Evolutionary conservation across 371 early-diverging fungal species (phyloP), one percentile per base, ranked within the genome.

Genomic region (Saksenaea oblongispora): DNA sequence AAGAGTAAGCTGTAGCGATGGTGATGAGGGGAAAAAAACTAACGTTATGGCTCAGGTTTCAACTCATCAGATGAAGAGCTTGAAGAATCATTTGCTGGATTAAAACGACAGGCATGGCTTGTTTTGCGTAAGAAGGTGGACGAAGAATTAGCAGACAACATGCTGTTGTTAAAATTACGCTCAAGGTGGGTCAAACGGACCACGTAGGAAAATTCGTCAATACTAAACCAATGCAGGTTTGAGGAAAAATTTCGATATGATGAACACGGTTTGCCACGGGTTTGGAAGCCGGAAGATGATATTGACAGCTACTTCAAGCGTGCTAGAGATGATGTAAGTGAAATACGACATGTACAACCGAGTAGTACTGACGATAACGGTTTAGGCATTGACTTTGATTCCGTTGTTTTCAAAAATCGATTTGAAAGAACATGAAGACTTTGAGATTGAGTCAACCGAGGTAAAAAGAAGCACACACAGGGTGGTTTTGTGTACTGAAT

Each of bases 221-320:
- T 28, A 10, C 37, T 13, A 55, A 62, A 17, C 4, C 9, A 26
- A 5, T 13, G 15, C 44, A 78, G 87, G 44, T 94, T 98, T 63
- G 97, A 98, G 74, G 90, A 90, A 62, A 84, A 89, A 64, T 98
- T 98, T 84, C 79, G 95, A 55, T 97, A 97, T 72, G 98, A 97
- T 64, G 93, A 90, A 3, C 78, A 88, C 18, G 98, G 97, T 10
- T 73, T 98, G 27, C 99, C 99, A 8, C 83, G 93, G 31, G 92
- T 98, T 15, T 98, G 98, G 98, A 90, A 87, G 61, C 93, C 95
- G 5, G 86, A 87, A 22, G 98, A 98, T 75, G 95, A 97, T 75
- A 96, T 98, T 55, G 98, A 98, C 67, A 74, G 79, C 24, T 84
- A 84, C 57, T 98, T 94, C 77, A 84, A 84, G 41, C 70, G 69